Percentiles rank a stretch among this genome's conserved stretches.
These are phyloP conservation scores for Paradendryphiella salina DNA, from an alignment of 2,329 filamentous ascomycete genomes.

Conservation along the genomic window DNA sequence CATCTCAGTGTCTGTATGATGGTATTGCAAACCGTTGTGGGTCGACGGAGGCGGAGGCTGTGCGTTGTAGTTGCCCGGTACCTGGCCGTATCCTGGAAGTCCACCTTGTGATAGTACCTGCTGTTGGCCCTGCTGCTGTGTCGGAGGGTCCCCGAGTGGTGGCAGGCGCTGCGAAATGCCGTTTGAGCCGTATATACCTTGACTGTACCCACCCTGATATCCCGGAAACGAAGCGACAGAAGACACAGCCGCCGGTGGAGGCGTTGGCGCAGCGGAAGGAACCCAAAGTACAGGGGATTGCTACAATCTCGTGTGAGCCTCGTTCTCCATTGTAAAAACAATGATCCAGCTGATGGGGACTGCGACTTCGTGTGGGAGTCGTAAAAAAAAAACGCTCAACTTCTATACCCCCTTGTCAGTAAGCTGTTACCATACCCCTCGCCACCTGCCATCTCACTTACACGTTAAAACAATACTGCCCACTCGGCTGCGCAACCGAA, in stretches of 20 bases:
- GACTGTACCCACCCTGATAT: conserved; percentile 18
- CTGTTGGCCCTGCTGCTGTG: conserved; percentile 15
- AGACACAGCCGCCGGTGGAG: conserved; percentile 28
- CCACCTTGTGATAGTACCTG: conserved; percentile 10
- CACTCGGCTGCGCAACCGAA: conserved; percentile 19
- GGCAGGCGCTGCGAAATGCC: conserved; percentile 24
- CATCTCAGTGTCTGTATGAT: conserved; percentile 13
- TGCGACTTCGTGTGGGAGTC: no score
- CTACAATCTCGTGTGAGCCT: conserved; percentile 18
- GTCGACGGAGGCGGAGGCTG: conserved; percentile 16
- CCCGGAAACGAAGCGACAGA: conserved; percentile 26
- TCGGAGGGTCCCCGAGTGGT: conserved; percentile 21
- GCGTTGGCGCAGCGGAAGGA: conserved; percentile 34
- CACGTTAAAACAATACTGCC: conserved; percentile 36
- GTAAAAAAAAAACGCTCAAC: conserved; percentile 1
- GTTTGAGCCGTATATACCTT: conserved; percentile 11
- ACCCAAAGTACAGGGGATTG: conserved; percentile 27
- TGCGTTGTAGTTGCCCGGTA: conserved; percentile 11
- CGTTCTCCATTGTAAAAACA: not conserved
- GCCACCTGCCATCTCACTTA: conserved; percentile 13
- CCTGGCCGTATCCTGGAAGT: conserved; percentile 17
- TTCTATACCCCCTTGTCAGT: conserved; percentile 19
- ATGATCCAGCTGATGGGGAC: not conserved
- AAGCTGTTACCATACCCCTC: not conserved
- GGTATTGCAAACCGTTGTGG: conserved; percentile 27